These are phyloP conservation scores for Panaeolus papilionaceus DNA, from an alignment of 768 basidiomycete genomes.

Conservation along the genomic window DNA sequence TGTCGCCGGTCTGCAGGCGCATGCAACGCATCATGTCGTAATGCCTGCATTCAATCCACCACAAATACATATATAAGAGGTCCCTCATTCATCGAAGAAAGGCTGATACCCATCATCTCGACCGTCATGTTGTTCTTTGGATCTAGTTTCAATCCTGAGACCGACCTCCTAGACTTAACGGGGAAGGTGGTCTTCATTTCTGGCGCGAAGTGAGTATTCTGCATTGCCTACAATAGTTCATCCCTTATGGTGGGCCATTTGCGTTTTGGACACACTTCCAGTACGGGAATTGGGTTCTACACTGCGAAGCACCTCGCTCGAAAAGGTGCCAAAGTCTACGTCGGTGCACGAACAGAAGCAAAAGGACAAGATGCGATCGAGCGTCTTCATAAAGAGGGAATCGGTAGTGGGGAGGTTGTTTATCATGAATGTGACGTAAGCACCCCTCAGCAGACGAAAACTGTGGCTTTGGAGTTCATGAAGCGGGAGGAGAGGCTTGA, in stretches of 20 bases:
- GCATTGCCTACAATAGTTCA: background rate
- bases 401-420: conserved; percentile 46
- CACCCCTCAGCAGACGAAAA: conserved; percentile 45
- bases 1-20: too few relatives aligned
- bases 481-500: conserved; percentile 53
- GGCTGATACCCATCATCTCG: background rate
- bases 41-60: background rate
- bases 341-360: conserved; percentile 50
- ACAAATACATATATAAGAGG: background rate
- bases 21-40: background rate
- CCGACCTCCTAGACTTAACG: conserved; percentile 45
- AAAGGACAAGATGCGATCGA: conserved; percentile 52
- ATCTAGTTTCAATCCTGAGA: conserved; percentile 33
- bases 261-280: conserved; percentile 8
- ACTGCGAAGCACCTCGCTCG: conserved; percentile 55
- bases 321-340: conserved; percentile 60
- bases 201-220: conserved; percentile 51
- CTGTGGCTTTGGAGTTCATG: conserved; percentile 48
- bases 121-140: background rate
- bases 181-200: conserved; percentile 59
- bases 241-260: background rate
- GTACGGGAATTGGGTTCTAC: conserved; percentile 44
- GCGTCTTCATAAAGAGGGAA: conserved; percentile 43
- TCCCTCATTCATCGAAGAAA: background rate
- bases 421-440: conserved; percentile 54